Evolutionary conservation across 768 basidiomycete genomes (phyloP), one percentile per base, ranked within the genome.

Genomic region (Lactarius vividus): DNA sequence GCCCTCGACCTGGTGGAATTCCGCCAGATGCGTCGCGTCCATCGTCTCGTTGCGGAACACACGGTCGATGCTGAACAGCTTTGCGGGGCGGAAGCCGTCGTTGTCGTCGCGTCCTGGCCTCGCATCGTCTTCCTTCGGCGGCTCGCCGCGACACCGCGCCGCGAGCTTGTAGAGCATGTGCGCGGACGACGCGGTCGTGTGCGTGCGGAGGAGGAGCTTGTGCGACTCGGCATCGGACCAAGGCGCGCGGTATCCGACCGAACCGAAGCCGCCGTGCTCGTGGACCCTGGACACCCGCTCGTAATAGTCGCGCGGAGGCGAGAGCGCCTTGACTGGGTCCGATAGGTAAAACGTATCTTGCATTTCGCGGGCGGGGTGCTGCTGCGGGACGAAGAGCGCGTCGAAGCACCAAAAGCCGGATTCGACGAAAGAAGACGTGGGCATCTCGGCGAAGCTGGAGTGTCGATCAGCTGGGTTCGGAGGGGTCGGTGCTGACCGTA

Each of bases 401-500:
- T 99, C 97, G 78, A 99, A 98, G 75, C 95, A 97, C 97, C 97
- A 99, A 84, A 98, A 99, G 40, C 91, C 92, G 26, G 94, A 96
- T 78, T 99, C 97, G 63, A 99, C 95, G 75, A 94, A 99, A 62
- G 88, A 87, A 58, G 88, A 87, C 10, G 97, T 98, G 16, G 96
- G 94, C 97, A 99, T 99, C 78, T 99, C 97, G 57, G 94, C 88
- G 78, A 98, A 99, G 11, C 96, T 98, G 70, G 7, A 8, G 31
- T 18, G 18, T 46, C 3, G 6, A 35, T 67, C 57, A 63, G 58
- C 28, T 18, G 31, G 59, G 62, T 15, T 53, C 5, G 60, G 31
- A 7, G 31, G 40, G 55, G 40, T 54, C 10, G 20, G 44, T n/a
- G 39, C 18, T 7, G 59, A 76, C 85, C 60, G 68, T 37, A 13